A percentile compares a stretch with the other conserved stretches of the same genome.
Conservation (phyloP, 2,329 filamentous ascomycete genomes). For the Nemania sp. region DNA sequence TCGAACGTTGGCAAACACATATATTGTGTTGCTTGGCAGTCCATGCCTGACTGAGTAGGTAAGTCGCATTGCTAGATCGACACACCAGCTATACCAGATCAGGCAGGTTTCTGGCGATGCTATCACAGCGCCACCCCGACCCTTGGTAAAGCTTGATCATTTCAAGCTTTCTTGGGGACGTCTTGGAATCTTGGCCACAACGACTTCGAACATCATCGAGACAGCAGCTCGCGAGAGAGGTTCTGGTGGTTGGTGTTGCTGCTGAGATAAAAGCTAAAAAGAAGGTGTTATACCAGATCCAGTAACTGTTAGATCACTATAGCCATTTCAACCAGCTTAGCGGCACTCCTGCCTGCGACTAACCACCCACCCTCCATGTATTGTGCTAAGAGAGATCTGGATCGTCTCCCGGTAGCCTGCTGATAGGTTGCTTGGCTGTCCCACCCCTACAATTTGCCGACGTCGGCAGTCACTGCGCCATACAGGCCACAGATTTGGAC, state of each 20-base stretch:
- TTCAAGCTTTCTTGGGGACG: slow-evolving; percentile 33
- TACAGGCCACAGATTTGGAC: slow-evolving; percentile 2
- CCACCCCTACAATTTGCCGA: slow-evolving; percentile 29
- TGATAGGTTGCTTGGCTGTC: neutral
- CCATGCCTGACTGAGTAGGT: slow-evolving; percentile 38
- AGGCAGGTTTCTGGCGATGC: slow-evolving; percentile 36
- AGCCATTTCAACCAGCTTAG: slow-evolving; percentile 4
- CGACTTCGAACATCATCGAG: slow-evolving; percentile 9
- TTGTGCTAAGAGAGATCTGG: slow-evolving; percentile 12
- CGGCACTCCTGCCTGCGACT: slow-evolving; percentile 3
- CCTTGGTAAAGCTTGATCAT: slow-evolving; percentile 38
- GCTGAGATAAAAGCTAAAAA: neutral
- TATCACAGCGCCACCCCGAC: slow-evolving; percentile 25
- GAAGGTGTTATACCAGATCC: neutral
- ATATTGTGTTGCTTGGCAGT: slow-evolving; percentile 29
- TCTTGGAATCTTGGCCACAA: slow-evolving; percentile 31
- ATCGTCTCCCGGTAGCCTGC: slow-evolving; percentile 7
- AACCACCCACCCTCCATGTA: slow-evolving; percentile 12
- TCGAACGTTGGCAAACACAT: slow-evolving; percentile 13
- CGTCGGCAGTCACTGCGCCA: slow-evolving; percentile 27
- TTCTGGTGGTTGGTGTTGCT: neutral
- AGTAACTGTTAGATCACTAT: neutral
- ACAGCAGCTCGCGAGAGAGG: neutral
- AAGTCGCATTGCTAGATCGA: slow-evolving; percentile 30
- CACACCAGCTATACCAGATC: slow-evolving; percentile 26